Evolutionary conservation across 2,329 filamentous ascomycete species (phyloP).

Genomic region (Xylariales sp.): DNA sequence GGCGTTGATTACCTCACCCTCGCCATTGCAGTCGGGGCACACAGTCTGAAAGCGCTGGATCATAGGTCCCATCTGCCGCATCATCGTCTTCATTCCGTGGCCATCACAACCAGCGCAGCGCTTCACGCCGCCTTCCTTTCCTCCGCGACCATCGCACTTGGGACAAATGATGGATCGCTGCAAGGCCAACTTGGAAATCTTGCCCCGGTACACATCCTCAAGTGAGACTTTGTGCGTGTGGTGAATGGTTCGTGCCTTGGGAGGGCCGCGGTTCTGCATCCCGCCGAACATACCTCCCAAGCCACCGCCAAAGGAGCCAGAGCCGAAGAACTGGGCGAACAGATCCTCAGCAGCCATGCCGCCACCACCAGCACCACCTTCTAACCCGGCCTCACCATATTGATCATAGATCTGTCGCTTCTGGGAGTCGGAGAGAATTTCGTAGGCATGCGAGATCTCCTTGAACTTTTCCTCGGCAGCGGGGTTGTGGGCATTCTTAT

Average conservation of each 20-base stretch:
- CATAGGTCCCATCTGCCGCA: slow-evolving; percentile 99
- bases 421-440: slow-evolving; percentile 86
- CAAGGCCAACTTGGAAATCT: slow-evolving; percentile 93
- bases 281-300: slow-evolving; percentile 74
- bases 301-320: slow-evolving; percentile 67
- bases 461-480: slow-evolving; percentile 97
- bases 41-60: slow-evolving; percentile 99
- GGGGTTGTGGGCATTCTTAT: slow-evolving; percentile 95
- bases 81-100: slow-evolving; percentile 99
- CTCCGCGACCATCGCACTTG: slow-evolving; percentile 89
- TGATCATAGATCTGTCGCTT: slow-evolving; percentile 94
- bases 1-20: slow-evolving; percentile 94
- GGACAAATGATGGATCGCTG: slow-evolving; percentile 97
- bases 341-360: slow-evolving; percentile 96
- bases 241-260: slow-evolving; percentile 90
- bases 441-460: slow-evolving; percentile 92
- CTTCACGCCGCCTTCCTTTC: slow-evolving; percentile 97
- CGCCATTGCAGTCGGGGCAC: slow-evolving; percentile 95
- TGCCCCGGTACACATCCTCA: slow-evolving; percentile 96
- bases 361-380: slow-evolving; percentile 74
- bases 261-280: slow-evolving; percentile 71
- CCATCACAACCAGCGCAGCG: slow-evolving; percentile 89
- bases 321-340: slow-evolving; percentile 95
- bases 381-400: slow-evolving; percentile 94
- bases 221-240: slow-evolving; percentile 98